Percentiles rank a stretch among this genome's conserved stretches.
Conservation (phyloP, 129 eudicot species). For the Gnaphalium uliginosum region DNA sequence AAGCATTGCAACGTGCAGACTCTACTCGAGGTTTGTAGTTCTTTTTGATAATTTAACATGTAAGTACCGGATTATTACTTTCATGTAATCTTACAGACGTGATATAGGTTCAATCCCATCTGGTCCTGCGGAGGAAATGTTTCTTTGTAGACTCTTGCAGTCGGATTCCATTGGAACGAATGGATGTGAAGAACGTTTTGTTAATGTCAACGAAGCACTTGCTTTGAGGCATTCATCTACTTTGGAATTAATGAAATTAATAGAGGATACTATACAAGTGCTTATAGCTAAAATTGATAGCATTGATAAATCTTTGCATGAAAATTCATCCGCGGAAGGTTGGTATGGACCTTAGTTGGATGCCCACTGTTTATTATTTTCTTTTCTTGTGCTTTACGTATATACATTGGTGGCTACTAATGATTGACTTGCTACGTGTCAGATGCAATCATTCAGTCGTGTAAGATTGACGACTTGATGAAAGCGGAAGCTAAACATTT, state of each 20-base stretch:
- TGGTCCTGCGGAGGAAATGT: slow-evolving; percentile 82
- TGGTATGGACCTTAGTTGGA: slow-evolving; percentile 23
- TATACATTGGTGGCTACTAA: slow-evolving; percentile 5
- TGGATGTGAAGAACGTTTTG: slow-evolving; percentile 45
- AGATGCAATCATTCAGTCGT: slow-evolving; percentile 58
- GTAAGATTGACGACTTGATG: slow-evolving; percentile 71
- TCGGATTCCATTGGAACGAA: slow-evolving; percentile 35
- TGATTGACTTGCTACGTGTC: slow-evolving; percentile 27
- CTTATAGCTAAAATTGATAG: slow-evolving; percentile 56
- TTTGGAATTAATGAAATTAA: slow-evolving; percentile 47
- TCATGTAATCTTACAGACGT: background rate
- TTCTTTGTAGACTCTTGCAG: slow-evolving; percentile 74
- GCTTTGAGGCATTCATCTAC: slow-evolving; percentile 72
- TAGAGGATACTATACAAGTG: slow-evolving; percentile 63
- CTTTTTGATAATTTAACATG: background rate
- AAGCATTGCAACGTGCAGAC: slow-evolving; percentile 61
- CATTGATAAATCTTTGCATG: slow-evolving; percentile 56
- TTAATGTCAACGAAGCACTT: slow-evolving; percentile 58
- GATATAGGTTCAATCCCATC: slow-evolving; percentile 63
- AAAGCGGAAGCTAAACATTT: slow-evolving; percentile 70
- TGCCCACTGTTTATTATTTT: background rate
- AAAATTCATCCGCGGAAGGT: slow-evolving; percentile 79
- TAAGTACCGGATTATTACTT: slow-evolving; percentile 7
- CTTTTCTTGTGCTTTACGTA: background rate
- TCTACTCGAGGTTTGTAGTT: slow-evolving; percentile 55